Evolutionary conservation across 345 rosid species (phyloP).

Genomic region (Lepidium didymum): DNA sequence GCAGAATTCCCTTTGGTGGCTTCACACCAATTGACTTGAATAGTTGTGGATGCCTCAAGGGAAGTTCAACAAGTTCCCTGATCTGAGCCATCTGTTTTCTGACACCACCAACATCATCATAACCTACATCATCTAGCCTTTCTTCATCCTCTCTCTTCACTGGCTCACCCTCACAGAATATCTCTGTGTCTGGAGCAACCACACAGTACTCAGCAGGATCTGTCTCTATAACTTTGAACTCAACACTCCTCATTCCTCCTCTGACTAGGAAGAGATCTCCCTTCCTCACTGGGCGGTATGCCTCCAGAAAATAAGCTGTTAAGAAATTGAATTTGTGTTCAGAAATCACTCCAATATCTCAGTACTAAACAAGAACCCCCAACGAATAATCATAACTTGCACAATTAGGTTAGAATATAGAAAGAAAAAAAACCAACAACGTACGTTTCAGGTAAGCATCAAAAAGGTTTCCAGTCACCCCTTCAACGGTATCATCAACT

Average conservation of each 20-base stretch:
- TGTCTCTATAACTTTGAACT: slow-evolving; percentile 85
- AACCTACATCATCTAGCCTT: slow-evolving; percentile 91
- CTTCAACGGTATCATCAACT: slow-evolving; percentile 88
- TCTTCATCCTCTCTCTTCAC: slow-evolving; percentile 89
- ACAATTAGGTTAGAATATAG: background rate
- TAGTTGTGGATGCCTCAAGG: slow-evolving; percentile 89
- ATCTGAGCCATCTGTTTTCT: slow-evolving; percentile 99
- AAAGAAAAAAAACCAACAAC: slow-evolving; percentile 12
- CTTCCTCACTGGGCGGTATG: slow-evolving; percentile 95
- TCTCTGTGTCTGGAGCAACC: slow-evolving; percentile 95
- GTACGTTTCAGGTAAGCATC: slow-evolving; percentile 94
- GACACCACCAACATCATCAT: slow-evolving; percentile 99
- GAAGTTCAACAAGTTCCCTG: slow-evolving; percentile 92
- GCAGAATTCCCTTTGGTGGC: slow-evolving; percentile 95
- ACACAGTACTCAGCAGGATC: slow-evolving; percentile 91
- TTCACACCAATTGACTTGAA: slow-evolving; percentile 98
- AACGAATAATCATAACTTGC: background rate
- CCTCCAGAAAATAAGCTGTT: slow-evolving; percentile 89
- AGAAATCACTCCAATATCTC: slow-evolving; percentile 5
- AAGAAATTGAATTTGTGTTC: slow-evolving; percentile 4
- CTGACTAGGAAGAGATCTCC: slow-evolving; percentile 95
- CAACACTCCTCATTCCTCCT: slow-evolving; percentile 98
- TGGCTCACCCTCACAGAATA: slow-evolving; percentile 97
- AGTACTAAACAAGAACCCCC: background rate
- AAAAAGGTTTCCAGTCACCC: slow-evolving; percentile 88